Conservation (phyloP, 139 green algal genomes). For the Tetraselmis chui region DNA sequence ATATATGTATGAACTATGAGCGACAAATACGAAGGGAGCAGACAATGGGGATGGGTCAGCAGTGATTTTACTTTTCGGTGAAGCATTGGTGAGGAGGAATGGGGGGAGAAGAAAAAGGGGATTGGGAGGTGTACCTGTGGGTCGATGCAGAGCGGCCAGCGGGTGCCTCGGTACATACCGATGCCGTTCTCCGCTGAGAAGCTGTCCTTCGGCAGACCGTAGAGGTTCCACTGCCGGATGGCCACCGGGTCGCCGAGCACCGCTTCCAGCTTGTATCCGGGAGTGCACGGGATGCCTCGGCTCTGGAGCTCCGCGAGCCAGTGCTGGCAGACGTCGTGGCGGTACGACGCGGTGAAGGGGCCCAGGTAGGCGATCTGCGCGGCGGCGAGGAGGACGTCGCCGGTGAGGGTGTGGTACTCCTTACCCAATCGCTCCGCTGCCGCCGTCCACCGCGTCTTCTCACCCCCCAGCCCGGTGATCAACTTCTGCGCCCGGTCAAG, state of each 20-base stretch:
- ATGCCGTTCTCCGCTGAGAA: constrained; percentile 67
- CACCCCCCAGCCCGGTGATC: constrained; percentile 52
- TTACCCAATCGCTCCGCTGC: constrained; percentile 34
- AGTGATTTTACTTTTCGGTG: too few relatives aligned
- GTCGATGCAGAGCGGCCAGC: constrained; percentile 42
- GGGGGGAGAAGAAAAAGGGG: too few relatives aligned
- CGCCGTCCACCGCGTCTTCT: constrained; percentile 45
- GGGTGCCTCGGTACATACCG: constrained; percentile 20
- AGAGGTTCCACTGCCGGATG: constrained; percentile 57
- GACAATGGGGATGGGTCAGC: too few relatives aligned
- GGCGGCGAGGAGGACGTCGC: constrained; percentile 57
- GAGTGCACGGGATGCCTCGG: constrained; percentile 31
- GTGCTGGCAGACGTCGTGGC: constrained; percentile 7
- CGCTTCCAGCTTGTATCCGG: constrained; percentile 35
- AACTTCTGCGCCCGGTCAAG: constrained; percentile 63
- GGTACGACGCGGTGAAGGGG: constrained; percentile 50
- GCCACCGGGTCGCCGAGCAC: constrained; percentile 47
- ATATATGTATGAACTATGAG: too few relatives aligned
- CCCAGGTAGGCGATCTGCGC: constrained; percentile 58
- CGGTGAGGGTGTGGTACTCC: constrained; percentile 36
- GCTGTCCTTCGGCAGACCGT: constrained; percentile 60
- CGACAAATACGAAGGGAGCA: too few relatives aligned
- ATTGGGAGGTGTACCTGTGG: constrained; percentile 28
- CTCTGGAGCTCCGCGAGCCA: constrained; percentile 4
- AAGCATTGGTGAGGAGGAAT: too few relatives aligned